These are phyloP conservation scores for Cercospora sp. DNA, from an alignment of 2,329 filamentous ascomycete species.

Conservation along the genomic window DNA sequence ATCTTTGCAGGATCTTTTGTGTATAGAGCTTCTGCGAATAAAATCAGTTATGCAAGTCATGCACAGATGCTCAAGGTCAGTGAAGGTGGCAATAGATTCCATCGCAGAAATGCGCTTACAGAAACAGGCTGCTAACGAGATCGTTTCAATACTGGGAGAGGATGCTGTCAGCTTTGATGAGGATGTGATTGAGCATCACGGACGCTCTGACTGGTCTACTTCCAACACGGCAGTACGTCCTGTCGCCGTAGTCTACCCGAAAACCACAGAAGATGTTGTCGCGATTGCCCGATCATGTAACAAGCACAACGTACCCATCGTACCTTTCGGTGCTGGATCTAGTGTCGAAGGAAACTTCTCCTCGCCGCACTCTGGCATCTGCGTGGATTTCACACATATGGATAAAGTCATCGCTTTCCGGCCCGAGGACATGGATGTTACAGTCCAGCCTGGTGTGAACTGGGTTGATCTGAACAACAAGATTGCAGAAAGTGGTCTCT, in stretches of 20 bases:
- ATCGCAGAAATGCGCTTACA: not conserved
- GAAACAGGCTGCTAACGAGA: constrained; percentile 22
- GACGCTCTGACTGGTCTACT: constrained; percentile 27
- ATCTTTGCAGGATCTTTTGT: constrained; percentile 5
- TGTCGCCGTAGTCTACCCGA: constrained; percentile 26
- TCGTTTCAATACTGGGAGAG: constrained; percentile 13
- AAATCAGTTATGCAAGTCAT: constrained; percentile 18
- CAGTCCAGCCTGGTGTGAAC: constrained; percentile 87
- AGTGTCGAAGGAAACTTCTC: constrained; percentile 82
- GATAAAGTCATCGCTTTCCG: constrained; percentile 76
- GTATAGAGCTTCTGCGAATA: not conserved
- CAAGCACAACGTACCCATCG: constrained; percentile 23
- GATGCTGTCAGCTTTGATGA: constrained; percentile 27
- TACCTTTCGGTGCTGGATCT: constrained; percentile 27
- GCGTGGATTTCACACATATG: constrained; percentile 88
- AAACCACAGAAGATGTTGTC: constrained; percentile 22
- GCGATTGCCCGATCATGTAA: constrained; percentile 23
- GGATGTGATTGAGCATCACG: constrained; percentile 28
- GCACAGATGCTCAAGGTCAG: constrained; percentile 20
- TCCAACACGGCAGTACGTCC: constrained; percentile 24
- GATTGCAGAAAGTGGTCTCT: constrained; percentile 72
- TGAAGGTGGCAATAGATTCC: too few species aligned
- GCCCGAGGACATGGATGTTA: constrained; percentile 86
- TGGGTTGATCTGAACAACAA: constrained; percentile 86
- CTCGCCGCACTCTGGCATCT: constrained; percentile 81